A percentile compares a stretch with the other conserved stretches of the same genome.
Evolutionary conservation across 805 yeast genomes (phyloP).

Genomic region (Pichia sporocuriosa): DNA sequence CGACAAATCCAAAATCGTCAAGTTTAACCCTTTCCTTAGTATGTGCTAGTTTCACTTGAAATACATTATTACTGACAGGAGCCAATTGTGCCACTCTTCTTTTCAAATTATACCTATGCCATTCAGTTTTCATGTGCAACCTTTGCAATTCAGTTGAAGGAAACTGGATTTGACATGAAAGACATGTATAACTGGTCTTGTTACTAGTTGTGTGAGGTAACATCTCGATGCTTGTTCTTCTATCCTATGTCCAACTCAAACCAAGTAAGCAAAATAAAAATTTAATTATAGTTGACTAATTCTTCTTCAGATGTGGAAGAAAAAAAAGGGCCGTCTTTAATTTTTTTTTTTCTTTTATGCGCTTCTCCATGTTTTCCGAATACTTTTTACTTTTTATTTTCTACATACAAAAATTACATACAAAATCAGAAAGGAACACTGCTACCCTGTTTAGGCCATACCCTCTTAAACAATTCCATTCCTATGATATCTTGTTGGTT

Average conservation of each 20-base stretch:
- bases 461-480: slow-evolving; percentile 88
- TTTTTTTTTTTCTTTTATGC: too few relatives aligned
- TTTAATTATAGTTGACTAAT: too few relatives aligned
- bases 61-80: slow-evolving; percentile 40
- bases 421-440: slow-evolving; percentile 2
- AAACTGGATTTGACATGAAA: slow-evolving; percentile 80
- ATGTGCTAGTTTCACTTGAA: slow-evolving; percentile 25
- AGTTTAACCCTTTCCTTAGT: slow-evolving; percentile 23
- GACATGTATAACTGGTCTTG: slow-evolving; percentile 52
- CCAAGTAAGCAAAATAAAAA: too few relatives aligned
- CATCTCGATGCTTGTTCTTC: too few relatives aligned
- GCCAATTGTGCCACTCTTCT: slow-evolving; percentile 84
- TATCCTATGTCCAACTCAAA: too few relatives aligned
- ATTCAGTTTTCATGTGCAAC: slow-evolving; percentile 92
- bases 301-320: too few relatives aligned
- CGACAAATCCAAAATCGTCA: slow-evolving; percentile 49
- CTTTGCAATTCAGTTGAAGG: slow-evolving; percentile 80
- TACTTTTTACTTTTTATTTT: too few relatives aligned
- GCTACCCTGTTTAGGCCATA: slow-evolving; percentile 62
- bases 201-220: slow-evolving; percentile 13
- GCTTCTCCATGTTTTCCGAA: too few relatives aligned
- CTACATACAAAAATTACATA: not conserved
- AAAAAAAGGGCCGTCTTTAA: too few relatives aligned
- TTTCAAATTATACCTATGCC: slow-evolving; percentile 95
- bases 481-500: slow-evolving; percentile 90